Evolutionary conservation across 2,329 filamentous ascomycete genomes (phyloP).

Genomic region (Rhynchosporium graminicola): DNA sequence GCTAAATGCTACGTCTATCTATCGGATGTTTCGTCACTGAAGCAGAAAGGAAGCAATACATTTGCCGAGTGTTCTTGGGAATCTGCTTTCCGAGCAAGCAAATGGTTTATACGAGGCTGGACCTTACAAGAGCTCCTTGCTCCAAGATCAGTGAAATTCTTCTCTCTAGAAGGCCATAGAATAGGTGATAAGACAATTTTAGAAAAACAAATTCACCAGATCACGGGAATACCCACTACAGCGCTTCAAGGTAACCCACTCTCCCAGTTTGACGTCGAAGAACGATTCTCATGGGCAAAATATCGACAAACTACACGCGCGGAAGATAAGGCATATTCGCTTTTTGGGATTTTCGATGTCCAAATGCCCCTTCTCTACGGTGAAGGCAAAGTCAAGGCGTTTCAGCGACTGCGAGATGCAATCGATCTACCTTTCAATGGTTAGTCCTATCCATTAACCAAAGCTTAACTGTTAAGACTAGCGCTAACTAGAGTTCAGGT

Average conservation of each 20-base stretch:
- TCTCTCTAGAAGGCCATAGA: conserved; percentile 17
- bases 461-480: conserved; percentile 8
- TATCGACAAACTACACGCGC: conserved; percentile 39
- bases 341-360: conserved; percentile 44
- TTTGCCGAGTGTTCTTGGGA: conserved; percentile 15
- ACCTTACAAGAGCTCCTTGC: conserved; percentile 26
- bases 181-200: conserved; percentile 23
- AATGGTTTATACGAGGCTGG: conserved; percentile 22
- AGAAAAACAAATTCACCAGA: conserved; percentile 21
- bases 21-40: conserved; percentile 20
- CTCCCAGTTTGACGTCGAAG: conserved; percentile 20
- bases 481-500: conserved; percentile 9
- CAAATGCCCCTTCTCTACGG: conserved; percentile 48
- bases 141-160: conserved; percentile 26
- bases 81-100: conserved; percentile 22
- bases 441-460: conserved; percentile 12
- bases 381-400: conserved; percentile 39
- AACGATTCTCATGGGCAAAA: conserved; percentile 44
- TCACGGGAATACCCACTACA: conserved; percentile 19
- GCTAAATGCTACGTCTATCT: conserved; percentile 32
- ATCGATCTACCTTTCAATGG: conserved; percentile 34
- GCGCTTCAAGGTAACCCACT: conserved; percentile 19
- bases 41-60: conserved; percentile 6
- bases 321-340: conserved; percentile 45
- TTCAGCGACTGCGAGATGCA: conserved; percentile 41